These are phyloP conservation scores for Stagonosporopsis rhizophila DNA, from an alignment of 2,329 filamentous ascomycete genomes.

Conservation along the genomic window DNA sequence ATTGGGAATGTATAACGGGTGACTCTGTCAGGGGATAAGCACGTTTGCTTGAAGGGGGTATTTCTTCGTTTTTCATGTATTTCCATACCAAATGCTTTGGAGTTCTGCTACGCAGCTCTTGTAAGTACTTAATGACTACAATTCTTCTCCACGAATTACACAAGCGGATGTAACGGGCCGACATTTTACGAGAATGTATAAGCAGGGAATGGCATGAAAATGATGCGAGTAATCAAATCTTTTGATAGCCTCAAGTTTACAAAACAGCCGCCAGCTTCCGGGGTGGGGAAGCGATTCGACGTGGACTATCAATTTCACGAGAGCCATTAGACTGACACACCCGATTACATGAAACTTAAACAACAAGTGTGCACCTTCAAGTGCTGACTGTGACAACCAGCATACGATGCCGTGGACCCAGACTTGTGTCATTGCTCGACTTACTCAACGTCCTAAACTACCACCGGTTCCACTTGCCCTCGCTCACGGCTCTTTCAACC, in stretches of 20 bases:
- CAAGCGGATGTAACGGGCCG: not conserved
- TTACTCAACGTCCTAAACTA: not conserved
- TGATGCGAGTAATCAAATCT: not conserved
- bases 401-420: not conserved
- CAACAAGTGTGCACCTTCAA: not conserved
- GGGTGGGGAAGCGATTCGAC: not conserved
- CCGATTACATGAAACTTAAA: not conserved
- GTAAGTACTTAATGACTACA: slow-evolving; percentile 2
- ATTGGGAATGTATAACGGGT: slow-evolving; percentile 8
- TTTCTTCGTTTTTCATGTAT: not conserved
- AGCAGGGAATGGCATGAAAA: not conserved
- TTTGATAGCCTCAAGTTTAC: not conserved
- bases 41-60: not conserved
- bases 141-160: not conserved
- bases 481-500: slow-evolving; percentile 25
- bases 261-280: not conserved
- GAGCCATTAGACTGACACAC: not conserved
- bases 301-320: not conserved
- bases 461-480: not conserved
- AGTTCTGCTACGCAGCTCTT: not conserved
- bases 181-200: not conserved
- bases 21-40: not conserved
- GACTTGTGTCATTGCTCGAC: not conserved
- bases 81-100: not conserved
- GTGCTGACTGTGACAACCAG: not conserved